Conservation (phyloP, 2,329 filamentous ascomycete genomes). For the Orbilia brochopaga region DNA sequence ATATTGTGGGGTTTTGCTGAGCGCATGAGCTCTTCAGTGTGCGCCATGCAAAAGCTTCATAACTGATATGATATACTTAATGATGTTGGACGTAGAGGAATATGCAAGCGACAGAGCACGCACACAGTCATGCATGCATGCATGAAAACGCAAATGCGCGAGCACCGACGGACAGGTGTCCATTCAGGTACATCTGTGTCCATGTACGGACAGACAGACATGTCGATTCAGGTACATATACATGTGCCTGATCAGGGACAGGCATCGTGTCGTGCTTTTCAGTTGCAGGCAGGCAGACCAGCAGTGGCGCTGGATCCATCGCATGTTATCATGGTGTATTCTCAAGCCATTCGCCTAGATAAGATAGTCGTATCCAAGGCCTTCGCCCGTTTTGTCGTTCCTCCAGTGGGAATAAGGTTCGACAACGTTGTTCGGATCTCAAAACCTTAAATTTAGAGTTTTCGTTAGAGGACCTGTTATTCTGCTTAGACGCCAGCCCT, state of each 20-base stretch:
- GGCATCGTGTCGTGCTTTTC: no score
- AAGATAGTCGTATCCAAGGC: conserved; percentile 10
- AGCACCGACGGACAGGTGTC: no score
- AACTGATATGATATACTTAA: background rate
- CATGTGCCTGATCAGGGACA: no score
- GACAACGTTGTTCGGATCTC: conserved; percentile 52
- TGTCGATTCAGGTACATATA: no score
- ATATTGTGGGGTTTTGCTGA: background rate
- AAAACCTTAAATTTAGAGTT: conserved; percentile 52
- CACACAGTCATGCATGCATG: no score
- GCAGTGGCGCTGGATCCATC: background rate
- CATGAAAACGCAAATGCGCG: no score
- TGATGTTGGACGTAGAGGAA: background rate
- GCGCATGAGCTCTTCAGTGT: background rate
- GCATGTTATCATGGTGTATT: background rate
- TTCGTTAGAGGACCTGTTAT: conserved; percentile 51
- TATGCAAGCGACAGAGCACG: background rate
- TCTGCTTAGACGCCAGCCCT: conserved; percentile 26
- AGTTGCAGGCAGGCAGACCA: background rate
- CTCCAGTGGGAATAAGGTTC: conserved; percentile 49
- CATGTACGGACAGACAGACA: no score
- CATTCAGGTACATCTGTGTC: no score
- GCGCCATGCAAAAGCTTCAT: background rate
- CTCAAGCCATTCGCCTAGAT: conserved; percentile 28
- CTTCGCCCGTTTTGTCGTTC: background rate